Evolutionary conservation across 305 asterid genomes (phyloP).

Genomic region (Fraxinus platypoda): DNA sequence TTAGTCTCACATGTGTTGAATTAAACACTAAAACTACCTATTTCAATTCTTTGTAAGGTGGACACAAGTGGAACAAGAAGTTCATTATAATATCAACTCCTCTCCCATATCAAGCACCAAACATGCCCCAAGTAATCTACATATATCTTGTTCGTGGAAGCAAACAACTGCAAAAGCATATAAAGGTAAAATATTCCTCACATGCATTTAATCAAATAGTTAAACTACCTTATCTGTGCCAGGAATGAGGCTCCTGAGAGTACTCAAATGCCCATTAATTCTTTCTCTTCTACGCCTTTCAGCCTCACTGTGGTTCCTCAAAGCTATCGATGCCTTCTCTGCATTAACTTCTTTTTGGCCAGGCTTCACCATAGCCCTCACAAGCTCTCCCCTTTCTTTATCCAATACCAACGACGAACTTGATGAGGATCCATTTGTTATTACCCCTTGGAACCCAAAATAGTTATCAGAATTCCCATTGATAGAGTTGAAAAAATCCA

Average conservation of each 20-base stretch:
- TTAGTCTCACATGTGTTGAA: no score
- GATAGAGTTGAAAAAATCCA: slow-evolving; percentile 46
- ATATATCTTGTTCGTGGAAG: neutral
- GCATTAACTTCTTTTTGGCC: slow-evolving; percentile 44
- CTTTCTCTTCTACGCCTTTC: slow-evolving; percentile 79
- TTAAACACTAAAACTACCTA: no score
- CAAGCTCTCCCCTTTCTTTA: slow-evolving; percentile 62
- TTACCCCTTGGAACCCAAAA: slow-evolving; percentile 40
- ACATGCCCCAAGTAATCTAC: no score
- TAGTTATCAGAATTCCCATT: slow-evolving; percentile 39
- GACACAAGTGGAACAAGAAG: no score
- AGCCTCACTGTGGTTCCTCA: slow-evolving; percentile 77
- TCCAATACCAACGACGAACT: slow-evolving; percentile 58
- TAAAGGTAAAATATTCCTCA: neutral
- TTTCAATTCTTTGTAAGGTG: no score
- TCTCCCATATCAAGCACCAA: no score
- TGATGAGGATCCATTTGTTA: slow-evolving; percentile 37
- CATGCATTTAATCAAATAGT: neutral
- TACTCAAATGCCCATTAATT: slow-evolving; percentile 70
- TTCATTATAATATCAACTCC: no score
- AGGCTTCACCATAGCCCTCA: slow-evolving; percentile 49
- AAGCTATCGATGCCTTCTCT: slow-evolving; percentile 70
- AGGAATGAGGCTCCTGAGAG: slow-evolving; percentile 67
- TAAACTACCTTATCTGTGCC: slow-evolving; percentile 63
- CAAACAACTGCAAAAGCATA: neutral